These are phyloP conservation scores for Aspergillus nidulans DNA, from an alignment of 495 filamentous ascomycete species.

Conservation along the genomic window DNA sequence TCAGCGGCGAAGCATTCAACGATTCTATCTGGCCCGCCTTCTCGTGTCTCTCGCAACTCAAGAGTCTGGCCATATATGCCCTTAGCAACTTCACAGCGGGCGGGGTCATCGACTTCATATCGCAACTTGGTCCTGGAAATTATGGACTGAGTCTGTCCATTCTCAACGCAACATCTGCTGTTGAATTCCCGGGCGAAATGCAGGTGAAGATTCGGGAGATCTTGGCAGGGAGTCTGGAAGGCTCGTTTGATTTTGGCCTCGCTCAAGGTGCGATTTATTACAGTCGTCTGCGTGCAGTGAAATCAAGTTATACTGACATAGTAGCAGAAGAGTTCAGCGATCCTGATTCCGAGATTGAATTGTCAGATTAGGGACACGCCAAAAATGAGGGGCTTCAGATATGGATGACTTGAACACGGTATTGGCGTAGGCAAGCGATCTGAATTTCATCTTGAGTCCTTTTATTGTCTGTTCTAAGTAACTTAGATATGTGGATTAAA, in stretches of 20 bases:
- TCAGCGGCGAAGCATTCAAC: slow-evolving; percentile 50
- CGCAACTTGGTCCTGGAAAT: slow-evolving; percentile 31
- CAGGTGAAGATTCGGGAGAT: slow-evolving; percentile 33
- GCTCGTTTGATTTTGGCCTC: slow-evolving; percentile 40
- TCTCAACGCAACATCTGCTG: slow-evolving; percentile 29
- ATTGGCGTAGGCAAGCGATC: background rate
- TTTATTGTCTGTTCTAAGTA: background rate
- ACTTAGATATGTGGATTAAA: slow-evolving; percentile 4
- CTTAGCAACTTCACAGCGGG: slow-evolving; percentile 42
- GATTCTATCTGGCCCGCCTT: slow-evolving; percentile 47
- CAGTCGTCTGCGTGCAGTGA: background rate
- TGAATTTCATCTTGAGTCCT: background rate
- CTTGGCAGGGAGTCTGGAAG: slow-evolving; percentile 31
- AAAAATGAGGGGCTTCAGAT: background rate
- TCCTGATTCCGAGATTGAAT: slow-evolving; percentile 25
- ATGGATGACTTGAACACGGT: background rate
- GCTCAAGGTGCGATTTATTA: slow-evolving; percentile 22
- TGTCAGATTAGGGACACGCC: slow-evolving; percentile 20
- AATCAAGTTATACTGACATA: slow-evolving; percentile 2
- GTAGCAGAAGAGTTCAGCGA: slow-evolving; percentile 24
- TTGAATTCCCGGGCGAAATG: slow-evolving; percentile 29
- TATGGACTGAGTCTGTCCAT: slow-evolving; percentile 36
- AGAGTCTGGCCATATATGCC: slow-evolving; percentile 42
- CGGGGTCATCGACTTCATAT: slow-evolving; percentile 45
- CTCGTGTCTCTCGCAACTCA: slow-evolving; percentile 36